Evolutionary conservation across 768 basidiomycete species (phyloP).

Genomic region (Epithele typhae): DNA sequence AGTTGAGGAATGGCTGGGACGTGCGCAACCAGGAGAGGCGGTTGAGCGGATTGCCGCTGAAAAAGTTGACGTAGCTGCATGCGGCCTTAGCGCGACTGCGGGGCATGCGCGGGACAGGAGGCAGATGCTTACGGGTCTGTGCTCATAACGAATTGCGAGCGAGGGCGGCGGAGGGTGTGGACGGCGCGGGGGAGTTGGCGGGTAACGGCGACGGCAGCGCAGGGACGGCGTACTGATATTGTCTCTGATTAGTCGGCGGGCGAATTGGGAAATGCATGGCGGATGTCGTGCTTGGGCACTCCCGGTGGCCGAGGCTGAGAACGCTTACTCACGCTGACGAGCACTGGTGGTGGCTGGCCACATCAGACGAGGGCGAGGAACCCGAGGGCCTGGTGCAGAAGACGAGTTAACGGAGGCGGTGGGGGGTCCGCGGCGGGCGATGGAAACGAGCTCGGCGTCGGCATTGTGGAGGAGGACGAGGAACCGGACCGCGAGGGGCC

Average conservation of each 20-base stretch:
- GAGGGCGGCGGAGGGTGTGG: not conserved
- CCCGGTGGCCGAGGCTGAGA: not conserved
- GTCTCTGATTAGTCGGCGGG: too few species aligned
- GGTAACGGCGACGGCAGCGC: constrained; percentile 10
- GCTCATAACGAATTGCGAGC: constrained; percentile 1
- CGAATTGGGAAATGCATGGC: too few species aligned
- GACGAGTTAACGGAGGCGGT: too few species aligned
- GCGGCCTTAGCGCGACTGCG: too few species aligned
- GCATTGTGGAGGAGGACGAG: constrained; percentile 1
- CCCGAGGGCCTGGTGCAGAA: too few species aligned
- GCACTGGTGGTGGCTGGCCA: too few species aligned
- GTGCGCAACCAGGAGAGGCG: constrained; percentile 78
- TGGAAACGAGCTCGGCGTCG: not conserved
- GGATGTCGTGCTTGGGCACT: too few species aligned
- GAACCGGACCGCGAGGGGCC: too few species aligned
- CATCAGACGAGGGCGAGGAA: too few species aligned
- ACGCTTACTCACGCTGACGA: not conserved
- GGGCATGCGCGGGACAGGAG: too few species aligned
- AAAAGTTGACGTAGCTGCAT: constrained; percentile 43
- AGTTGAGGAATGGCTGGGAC: constrained; percentile 72
- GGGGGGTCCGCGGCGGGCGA: too few species aligned
- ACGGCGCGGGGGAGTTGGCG: constrained; percentile 1
- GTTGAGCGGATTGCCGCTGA: constrained; percentile 68
- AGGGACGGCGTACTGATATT: too few species aligned
- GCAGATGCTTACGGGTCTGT: constrained; percentile 1